phyloP scores from a whole-genome alignment of 2,329 filamentous ascomycete species.

The Aspergillus quadrilineatus region DNA sequence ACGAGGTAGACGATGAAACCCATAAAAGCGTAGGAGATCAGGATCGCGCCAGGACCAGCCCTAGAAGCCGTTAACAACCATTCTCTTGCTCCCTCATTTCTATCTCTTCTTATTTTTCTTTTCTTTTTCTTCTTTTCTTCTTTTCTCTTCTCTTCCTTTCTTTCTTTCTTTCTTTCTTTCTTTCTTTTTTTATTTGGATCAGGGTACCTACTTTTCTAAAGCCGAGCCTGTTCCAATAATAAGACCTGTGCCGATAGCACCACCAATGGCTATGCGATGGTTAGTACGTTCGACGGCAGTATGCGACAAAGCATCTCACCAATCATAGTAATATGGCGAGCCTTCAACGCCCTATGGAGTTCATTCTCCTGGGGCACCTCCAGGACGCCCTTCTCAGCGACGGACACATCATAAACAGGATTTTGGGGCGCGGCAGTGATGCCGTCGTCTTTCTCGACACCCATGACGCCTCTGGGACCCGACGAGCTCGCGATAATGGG shows the following conservation, averaged over 20 bases:
- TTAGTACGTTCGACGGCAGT: neutral
- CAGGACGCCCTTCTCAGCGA: conserved; percentile 26
- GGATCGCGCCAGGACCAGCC: conserved; percentile 42
- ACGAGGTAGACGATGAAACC: conserved; percentile 70
- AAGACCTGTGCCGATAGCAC: conserved; percentile 45
- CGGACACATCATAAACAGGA: conserved; percentile 19
- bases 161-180: neutral
- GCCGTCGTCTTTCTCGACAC: conserved; percentile 23
- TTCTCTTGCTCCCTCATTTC: too few relatives aligned
- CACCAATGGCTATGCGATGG: conserved; percentile 36
- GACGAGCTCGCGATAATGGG: neutral
- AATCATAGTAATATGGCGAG: conserved; percentile 46
- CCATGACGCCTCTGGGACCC: conserved; percentile 3
- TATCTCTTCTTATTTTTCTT: too few relatives aligned
- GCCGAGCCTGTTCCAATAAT: conserved; percentile 43
- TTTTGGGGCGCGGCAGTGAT: conserved; percentile 20
- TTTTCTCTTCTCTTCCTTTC: too few relatives aligned
- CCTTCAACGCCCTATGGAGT: conserved; percentile 44
- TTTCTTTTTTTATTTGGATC: too few relatives aligned
- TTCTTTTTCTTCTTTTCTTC: too few relatives aligned
- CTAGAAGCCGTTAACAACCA: conserved; percentile 17
- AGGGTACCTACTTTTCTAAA: conserved; percentile 32
- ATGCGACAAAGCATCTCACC: conserved; percentile 23
- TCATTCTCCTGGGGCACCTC: conserved; percentile 28
- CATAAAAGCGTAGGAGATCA: conserved; percentile 46